These are phyloP conservation scores for Nigrograna mackinnonii DNA, from an alignment of 2,329 filamentous ascomycete genomes.

Conservation along the genomic window DNA sequence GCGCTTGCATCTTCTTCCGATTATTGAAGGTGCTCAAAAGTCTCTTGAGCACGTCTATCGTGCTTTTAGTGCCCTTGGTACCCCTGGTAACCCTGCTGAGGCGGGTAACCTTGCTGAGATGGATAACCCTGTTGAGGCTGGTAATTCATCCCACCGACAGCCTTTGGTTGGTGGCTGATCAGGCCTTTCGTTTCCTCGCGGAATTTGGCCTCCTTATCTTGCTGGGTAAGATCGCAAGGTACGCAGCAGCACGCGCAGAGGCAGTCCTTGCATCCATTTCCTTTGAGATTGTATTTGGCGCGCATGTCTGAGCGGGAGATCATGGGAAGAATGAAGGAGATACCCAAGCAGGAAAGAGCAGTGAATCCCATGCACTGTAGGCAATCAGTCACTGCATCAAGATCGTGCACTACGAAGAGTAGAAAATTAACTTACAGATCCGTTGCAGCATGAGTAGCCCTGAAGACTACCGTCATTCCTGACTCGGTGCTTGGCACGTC, in stretches of 20 bases:
- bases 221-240: slow-evolving; percentile 37
- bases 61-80: too few species aligned
- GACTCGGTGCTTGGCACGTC: slow-evolving; percentile 31
- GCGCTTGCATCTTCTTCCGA: too few species aligned
- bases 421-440: slow-evolving; percentile 15
- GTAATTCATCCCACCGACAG: slow-evolving; percentile 26
- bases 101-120: slow-evolving; percentile 11
- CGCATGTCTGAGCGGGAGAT: slow-evolving; percentile 36
- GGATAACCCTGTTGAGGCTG: slow-evolving; percentile 20
- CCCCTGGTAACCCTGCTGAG: too few species aligned
- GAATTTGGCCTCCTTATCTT: slow-evolving; percentile 33
- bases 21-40: too few species aligned
- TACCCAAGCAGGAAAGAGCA: slow-evolving; percentile 24
- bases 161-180: slow-evolving; percentile 21
- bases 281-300: slow-evolving; percentile 32
- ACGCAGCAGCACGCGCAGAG: slow-evolving; percentile 37
- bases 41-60: too few species aligned
- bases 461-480: slow-evolving; percentile 29
- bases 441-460: slow-evolving; percentile 30
- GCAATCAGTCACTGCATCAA: not conserved
- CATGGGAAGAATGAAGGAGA: slow-evolving; percentile 34
- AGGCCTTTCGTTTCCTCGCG: slow-evolving; percentile 20
- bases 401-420: not conserved
- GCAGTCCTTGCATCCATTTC: slow-evolving; percentile 36
- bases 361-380: slow-evolving; percentile 29